phyloP scores from a whole-genome alignment of 1,139 yeast genomes.

The Kluyveromyces marxianus region DNA sequence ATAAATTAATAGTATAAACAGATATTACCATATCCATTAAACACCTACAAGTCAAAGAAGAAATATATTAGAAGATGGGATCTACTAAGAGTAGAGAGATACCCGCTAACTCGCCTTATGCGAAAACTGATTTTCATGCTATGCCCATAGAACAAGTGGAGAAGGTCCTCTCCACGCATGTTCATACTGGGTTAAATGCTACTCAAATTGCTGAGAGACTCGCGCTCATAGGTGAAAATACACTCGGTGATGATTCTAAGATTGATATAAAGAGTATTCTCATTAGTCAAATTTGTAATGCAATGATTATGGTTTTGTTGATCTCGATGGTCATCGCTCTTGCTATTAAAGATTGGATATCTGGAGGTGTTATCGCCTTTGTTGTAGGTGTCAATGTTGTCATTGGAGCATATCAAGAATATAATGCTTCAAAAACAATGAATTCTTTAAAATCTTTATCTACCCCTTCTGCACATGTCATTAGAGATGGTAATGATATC shows the following conservation, averaged over 20 bases:
- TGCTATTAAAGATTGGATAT: slow-evolving; percentile 88
- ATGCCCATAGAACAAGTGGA: slow-evolving; percentile 55
- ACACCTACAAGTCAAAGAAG: neutral
- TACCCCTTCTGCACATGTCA: slow-evolving; percentile 87
- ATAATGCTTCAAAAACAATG: slow-evolving; percentile 85
- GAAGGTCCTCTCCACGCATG: slow-evolving; percentile 54
- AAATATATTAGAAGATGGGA: neutral
- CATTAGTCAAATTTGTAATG: slow-evolving; percentile 81
- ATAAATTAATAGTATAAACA: no score
- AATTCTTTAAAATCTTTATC: slow-evolving; percentile 87
- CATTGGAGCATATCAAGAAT: slow-evolving; percentile 94
- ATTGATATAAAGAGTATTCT: slow-evolving; percentile 61
- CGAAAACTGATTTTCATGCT: slow-evolving; percentile 24
- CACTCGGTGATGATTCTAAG: slow-evolving; percentile 27
- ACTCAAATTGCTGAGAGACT: slow-evolving; percentile 63
- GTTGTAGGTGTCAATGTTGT: slow-evolving; percentile 90
- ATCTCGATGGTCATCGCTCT: slow-evolving; percentile 84
- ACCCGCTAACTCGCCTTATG: slow-evolving; percentile 4
- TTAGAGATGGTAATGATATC: slow-evolving; percentile 68
- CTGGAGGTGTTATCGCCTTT: slow-evolving; percentile 81
- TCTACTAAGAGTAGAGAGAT: neutral
- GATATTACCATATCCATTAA: no score
- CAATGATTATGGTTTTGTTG: slow-evolving; percentile 75
- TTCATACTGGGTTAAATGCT: slow-evolving; percentile 50
- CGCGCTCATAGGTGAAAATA: slow-evolving; percentile 45